Percentiles rank a stretch among this genome's conserved stretches.
phyloP scores from a whole-genome alignment of 768 basidiomycete species.

The Boletus pseudo-olivaceus region DNA sequence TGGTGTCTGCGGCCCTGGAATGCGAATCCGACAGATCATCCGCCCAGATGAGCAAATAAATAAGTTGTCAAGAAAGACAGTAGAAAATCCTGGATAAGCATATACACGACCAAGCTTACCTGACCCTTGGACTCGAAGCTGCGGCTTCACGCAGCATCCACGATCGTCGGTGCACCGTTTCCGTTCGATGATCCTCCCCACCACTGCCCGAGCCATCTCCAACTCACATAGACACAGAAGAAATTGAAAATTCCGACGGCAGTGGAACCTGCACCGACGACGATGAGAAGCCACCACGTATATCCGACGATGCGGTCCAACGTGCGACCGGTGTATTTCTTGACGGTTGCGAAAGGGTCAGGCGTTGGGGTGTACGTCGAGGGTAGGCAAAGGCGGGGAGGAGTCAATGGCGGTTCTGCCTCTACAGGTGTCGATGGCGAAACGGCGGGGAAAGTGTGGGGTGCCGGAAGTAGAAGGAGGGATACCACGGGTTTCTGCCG shows the following conservation, averaged over 20 bases:
- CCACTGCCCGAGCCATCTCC: slow-evolving; percentile 53
- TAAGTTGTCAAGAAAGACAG: background rate
- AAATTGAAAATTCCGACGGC: slow-evolving; percentile 72
- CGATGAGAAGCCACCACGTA: slow-evolving; percentile 71
- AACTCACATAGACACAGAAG: slow-evolving; percentile 60
- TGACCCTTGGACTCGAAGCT: background rate
- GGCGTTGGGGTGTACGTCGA: slow-evolving; percentile 46
- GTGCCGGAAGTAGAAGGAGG: slow-evolving; percentile 59
- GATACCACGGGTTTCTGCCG: slow-evolving; percentile 82
- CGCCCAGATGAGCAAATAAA: background rate
- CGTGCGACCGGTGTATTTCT: slow-evolving; percentile 60
- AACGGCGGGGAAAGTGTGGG: slow-evolving; percentile 23
- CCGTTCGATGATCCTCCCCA: slow-evolving; percentile 13
- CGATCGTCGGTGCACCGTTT: background rate
- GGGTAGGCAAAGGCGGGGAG: slow-evolving; percentile 51
- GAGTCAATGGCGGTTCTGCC: slow-evolving; percentile 20
- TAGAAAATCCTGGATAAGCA: background rate
- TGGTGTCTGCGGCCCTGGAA: background rate
- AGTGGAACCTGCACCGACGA: slow-evolving; percentile 75
- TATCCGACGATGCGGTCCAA: slow-evolving; percentile 77
- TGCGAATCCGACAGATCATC: background rate
- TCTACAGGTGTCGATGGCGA: slow-evolving; percentile 16
- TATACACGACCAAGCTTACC: background rate
- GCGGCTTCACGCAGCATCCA: slow-evolving; percentile 15
- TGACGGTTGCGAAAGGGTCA: slow-evolving; percentile 51